A percentile compares a stretch with the other conserved stretches of the same genome.
These are phyloP conservation scores for Yamadazyma taylorii DNA, from an alignment of 1,139 yeast genomes.

Conservation along the genomic window DNA sequence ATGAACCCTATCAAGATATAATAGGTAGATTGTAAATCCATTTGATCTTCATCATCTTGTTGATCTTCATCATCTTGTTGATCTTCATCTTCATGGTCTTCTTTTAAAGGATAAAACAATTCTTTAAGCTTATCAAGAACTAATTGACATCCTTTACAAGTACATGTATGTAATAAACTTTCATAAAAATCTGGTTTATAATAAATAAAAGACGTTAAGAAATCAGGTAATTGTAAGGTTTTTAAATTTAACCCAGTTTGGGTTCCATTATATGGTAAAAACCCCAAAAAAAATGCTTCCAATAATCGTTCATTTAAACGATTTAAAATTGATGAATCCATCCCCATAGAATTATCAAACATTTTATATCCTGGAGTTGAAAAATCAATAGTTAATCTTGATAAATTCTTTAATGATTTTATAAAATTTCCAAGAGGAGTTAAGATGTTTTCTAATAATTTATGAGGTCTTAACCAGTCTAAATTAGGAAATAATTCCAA, in stretches of 20 bases:
- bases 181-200: conserved; percentile 40
- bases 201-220: conserved; percentile 39
- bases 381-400: conserved; percentile 33
- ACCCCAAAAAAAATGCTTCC: conserved; percentile 37
- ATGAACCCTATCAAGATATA: conserved; percentile 37
- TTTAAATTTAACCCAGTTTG: conserved; percentile 20
- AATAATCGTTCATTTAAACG: conserved; percentile 35
- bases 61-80: too few species aligned
- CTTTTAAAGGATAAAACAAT: conserved; percentile 25
- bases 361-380: conserved; percentile 42
- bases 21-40: conserved; percentile 30
- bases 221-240: conserved; percentile 37
- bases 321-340: conserved; percentile 32
- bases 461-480: conserved; percentile 43
- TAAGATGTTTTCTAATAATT: conserved; percentile 31
- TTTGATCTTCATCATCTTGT: conserved; percentile 14
- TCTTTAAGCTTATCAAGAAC: conserved; percentile 25
- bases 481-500: conserved; percentile 35
- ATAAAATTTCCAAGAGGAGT: conserved; percentile 36
- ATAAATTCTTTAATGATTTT: conserved; percentile 23
- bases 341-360: conserved; percentile 34
- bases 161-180: conserved; percentile 38
- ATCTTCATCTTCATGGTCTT: conserved; percentile 17
- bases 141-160: conserved; percentile 37
- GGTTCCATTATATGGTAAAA: conserved; percentile 19